Conservation (phyloP, 805 yeast species). For the Candida pini region DNA sequence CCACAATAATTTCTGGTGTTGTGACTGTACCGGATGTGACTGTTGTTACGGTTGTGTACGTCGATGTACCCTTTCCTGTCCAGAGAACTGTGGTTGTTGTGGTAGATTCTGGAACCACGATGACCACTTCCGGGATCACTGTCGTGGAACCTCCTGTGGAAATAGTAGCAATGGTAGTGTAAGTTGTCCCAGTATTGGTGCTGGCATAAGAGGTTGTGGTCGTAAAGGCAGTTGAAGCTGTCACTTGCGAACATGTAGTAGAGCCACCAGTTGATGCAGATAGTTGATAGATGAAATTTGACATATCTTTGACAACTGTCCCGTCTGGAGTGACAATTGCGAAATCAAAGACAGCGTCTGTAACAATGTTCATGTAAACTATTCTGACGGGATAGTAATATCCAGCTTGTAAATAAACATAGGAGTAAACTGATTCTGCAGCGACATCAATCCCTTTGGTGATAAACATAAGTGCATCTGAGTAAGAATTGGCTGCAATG, state of each 20-base stretch:
- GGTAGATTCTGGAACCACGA: neutral
- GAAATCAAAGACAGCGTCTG: neutral
- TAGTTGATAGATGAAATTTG: neutral
- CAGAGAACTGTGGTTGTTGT: neutral
- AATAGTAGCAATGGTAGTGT: neutral
- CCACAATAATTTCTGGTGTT: neutral
- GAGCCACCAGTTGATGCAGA: neutral
- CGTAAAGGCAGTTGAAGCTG: neutral
- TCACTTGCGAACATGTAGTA: neutral
- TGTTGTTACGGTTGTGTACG: neutral
- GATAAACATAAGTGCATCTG: slow-evolving; percentile 1
- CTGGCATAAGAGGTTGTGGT: neutral
- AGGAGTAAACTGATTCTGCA: neutral
- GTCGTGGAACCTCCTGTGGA: neutral
- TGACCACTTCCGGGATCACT: neutral
- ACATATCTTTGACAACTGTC: neutral
- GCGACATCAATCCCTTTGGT: neutral
- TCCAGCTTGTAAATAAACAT: slow-evolving; percentile 1
- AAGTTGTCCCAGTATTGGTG: neutral
- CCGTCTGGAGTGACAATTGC: neutral
- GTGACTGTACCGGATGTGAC: neutral
- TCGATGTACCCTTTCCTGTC: neutral
- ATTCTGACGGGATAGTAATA: slow-evolving; percentile 4
- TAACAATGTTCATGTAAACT: slow-evolving; percentile 1
- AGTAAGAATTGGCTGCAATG: neutral